A percentile compares a stretch with the other conserved stretches of the same genome.
Conservation (phyloP, 306 rosid genomes). For the Canavalia ensiformis region DNA sequence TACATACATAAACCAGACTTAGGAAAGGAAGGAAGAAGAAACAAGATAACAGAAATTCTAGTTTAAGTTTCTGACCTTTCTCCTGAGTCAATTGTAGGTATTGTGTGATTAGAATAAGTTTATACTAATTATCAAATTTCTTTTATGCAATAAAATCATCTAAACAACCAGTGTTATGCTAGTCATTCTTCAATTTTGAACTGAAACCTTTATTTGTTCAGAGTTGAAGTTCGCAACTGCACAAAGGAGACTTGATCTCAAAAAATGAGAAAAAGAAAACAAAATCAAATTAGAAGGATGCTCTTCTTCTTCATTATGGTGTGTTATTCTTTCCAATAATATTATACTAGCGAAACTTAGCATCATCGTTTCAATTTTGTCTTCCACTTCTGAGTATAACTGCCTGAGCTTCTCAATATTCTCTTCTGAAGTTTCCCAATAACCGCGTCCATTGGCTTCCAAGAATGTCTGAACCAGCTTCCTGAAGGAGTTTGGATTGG, state of each 20-base stretch:
- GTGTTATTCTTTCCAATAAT: too few relatives aligned
- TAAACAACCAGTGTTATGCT: too few relatives aligned
- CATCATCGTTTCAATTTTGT: constrained; percentile 97
- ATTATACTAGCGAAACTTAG: too few relatives aligned
- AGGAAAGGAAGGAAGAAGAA: too few relatives aligned
- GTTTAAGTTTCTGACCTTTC: too few relatives aligned
- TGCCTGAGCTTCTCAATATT: constrained; percentile 85
- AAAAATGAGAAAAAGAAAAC: constrained; percentile 44
- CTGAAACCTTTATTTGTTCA: constrained; percentile 39
- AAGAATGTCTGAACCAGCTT: constrained; percentile 92
- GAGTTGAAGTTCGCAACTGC: constrained; percentile 46
- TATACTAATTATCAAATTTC: too few relatives aligned
- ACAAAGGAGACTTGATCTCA: constrained; percentile 50
- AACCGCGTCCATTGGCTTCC: constrained; percentile 98
- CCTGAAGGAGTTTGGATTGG: constrained; percentile 94
- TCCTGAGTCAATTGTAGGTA: too few relatives aligned
- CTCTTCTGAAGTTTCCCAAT: constrained; percentile 92
- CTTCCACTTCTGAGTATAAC: constrained; percentile 93
- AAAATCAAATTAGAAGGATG: constrained; percentile 49
- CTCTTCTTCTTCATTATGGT: too few relatives aligned
- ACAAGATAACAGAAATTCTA: too few relatives aligned
- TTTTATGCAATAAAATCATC: too few relatives aligned
- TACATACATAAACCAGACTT: too few relatives aligned
- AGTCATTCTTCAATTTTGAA: constrained; percentile 9
- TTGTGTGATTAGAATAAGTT: too few relatives aligned